These are phyloP conservation scores for Phytophthora capsici DNA, from an alignment of 352 stramenopile genomes.

Conservation along the genomic window DNA sequence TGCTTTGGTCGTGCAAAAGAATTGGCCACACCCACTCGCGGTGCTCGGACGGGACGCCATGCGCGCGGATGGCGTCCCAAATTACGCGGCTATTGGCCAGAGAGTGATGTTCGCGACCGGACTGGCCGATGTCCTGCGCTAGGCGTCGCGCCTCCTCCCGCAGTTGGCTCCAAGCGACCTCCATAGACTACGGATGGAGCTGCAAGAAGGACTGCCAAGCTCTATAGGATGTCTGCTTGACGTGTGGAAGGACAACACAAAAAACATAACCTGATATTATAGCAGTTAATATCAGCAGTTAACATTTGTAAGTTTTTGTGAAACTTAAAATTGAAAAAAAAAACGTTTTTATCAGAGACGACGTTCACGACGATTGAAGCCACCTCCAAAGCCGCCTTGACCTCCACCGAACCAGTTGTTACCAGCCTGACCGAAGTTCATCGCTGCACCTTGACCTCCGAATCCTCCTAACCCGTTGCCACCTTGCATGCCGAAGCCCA, in stretches of 20 bases:
- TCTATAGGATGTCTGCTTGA: background rate
- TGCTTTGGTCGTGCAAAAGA: slow-evolving; percentile 68
- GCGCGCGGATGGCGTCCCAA: slow-evolving; percentile 58
- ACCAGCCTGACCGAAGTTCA: slow-evolving; percentile 16
- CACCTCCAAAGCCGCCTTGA: slow-evolving; percentile 1
- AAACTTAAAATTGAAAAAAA: no score
- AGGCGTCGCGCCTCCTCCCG: slow-evolving; percentile 63
- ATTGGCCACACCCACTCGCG: slow-evolving; percentile 85
- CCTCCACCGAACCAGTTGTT: slow-evolving; percentile 13
- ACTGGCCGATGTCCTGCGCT: slow-evolving; percentile 59
- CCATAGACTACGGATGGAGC: slow-evolving; percentile 26
- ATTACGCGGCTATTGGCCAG: slow-evolving; percentile 50
- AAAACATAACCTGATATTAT: background rate
- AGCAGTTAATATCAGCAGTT: background rate
- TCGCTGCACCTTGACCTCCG: slow-evolving; percentile 8
- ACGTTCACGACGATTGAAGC: slow-evolving; percentile 8
- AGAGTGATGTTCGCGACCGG: slow-evolving; percentile 75
- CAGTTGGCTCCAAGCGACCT: slow-evolving; percentile 67
- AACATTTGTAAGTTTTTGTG: background rate
- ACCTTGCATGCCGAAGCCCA: slow-evolving; percentile 15
- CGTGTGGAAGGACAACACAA: slow-evolving; percentile 1
- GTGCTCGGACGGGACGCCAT: slow-evolving; percentile 69
- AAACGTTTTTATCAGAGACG: no score
- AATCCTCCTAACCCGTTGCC: slow-evolving; percentile 15
- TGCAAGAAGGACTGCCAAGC: no score